Conservation (phyloP, 208 protist genomes). For the Acanthamoeba triangularis region DNA sequence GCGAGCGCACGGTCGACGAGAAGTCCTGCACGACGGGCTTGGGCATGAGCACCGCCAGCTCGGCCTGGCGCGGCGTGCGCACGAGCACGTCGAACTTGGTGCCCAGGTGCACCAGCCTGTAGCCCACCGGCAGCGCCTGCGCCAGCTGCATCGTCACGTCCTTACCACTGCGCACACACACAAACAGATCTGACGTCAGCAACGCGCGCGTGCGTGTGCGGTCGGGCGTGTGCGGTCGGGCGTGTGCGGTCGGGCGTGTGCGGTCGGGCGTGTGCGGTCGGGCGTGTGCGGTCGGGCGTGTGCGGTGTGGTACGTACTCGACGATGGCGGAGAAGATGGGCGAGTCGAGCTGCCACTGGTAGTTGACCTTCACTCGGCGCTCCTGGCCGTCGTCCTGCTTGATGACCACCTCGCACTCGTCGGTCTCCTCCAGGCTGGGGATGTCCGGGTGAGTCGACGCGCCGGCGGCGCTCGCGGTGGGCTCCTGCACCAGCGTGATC, state of each 20-base stretch:
- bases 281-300: too few species aligned
- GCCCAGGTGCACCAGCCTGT: constrained; percentile 61
- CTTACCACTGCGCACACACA: background rate
- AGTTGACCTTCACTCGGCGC: background rate
- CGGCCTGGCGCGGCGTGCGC: constrained; percentile 81
- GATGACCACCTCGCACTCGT: constrained; percentile 23
- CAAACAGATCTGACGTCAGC: background rate
- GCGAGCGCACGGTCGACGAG: constrained; percentile 89
- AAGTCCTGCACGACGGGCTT: constrained; percentile 78
- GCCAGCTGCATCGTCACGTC: constrained; percentile 64
- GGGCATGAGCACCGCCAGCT: constrained; percentile 87
- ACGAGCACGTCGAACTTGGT: constrained; percentile 87
- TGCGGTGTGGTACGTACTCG: constrained; percentile 68
- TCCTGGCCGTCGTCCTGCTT: background rate
- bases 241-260: too few species aligned
- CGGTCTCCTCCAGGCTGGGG: background rate
- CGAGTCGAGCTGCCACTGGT: constrained; percentile 55
- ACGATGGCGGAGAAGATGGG: constrained; percentile 45
- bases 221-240: too few species aligned
- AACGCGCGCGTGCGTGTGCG: too few species aligned
- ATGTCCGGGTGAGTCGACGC: background rate
- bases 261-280: background rate
- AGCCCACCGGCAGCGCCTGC: constrained; percentile 13
- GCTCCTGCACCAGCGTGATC: background rate
- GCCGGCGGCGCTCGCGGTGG: background rate